Conservation (phyloP, 805 yeast genomes). For the Saccharomycopsis sp. region DNA sequence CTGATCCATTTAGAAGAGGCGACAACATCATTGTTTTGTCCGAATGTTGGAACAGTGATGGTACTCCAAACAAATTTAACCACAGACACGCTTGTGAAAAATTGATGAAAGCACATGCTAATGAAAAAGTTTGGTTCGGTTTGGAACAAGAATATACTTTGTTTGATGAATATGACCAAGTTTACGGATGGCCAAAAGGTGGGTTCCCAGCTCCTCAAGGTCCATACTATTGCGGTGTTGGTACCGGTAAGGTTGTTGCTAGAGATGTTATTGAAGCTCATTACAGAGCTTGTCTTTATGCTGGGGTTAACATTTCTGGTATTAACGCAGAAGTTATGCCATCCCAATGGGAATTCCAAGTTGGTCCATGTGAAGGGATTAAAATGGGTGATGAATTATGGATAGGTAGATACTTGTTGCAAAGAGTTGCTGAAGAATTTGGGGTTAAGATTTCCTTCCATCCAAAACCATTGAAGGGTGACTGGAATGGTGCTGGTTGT, state of each 20-base stretch:
- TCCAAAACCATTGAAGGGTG: slow-evolving; percentile 98
- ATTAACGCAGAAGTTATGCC: slow-evolving; percentile 99
- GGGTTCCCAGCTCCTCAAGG: slow-evolving; percentile 99
- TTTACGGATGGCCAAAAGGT: slow-evolving; percentile 99
- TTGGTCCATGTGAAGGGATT: slow-evolving; percentile 96
- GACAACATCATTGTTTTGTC: slow-evolving; percentile 92
- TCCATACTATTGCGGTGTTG: slow-evolving; percentile 99
- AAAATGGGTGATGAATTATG: slow-evolving; percentile 96
- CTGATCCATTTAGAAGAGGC: slow-evolving; percentile 97
- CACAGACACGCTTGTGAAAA: slow-evolving; percentile 96
- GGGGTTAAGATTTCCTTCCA: slow-evolving; percentile 98
- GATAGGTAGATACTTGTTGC: slow-evolving; percentile 88
- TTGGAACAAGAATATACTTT: slow-evolving; percentile 98
- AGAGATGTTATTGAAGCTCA: slow-evolving; percentile 99
- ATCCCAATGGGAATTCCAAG: slow-evolving; percentile 99
- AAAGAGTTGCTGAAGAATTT: slow-evolving; percentile 96
- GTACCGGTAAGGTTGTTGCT: slow-evolving; percentile 96
- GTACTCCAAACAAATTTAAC: slow-evolving; percentile 97
- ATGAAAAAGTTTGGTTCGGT: slow-evolving; percentile 92
- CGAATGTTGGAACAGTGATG: slow-evolving; percentile 98
- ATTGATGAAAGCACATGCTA: slow-evolving; percentile 86
- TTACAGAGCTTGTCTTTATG: slow-evolving; percentile 94
- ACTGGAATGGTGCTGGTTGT: slow-evolving; percentile 99
- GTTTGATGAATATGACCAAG: slow-evolving; percentile 82
- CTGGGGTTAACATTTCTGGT: slow-evolving; percentile 89